Base-by-base conservation (phyloP, 108 stramenopile species). In the Cyclotella choctawhatcheeana region DNA sequence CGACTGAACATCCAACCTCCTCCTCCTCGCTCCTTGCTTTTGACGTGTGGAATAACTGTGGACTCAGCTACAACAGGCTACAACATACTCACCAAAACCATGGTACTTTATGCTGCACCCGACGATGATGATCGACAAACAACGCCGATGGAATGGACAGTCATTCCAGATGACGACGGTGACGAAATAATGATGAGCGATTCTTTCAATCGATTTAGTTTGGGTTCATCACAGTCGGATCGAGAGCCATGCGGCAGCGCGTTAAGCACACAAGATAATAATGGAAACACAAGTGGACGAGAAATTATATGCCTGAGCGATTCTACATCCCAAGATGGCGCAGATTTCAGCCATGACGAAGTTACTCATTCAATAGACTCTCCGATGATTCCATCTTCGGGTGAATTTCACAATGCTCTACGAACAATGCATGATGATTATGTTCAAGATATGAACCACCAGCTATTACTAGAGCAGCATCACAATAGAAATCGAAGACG, bases 41-140 rank as follows among this genome's bases (percentile, higher is more conserved):
- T n/a, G n/a, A n/a, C n/a, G n/a, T n/a, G n/a, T n/a, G n/a, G n/a
- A n/a, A n/a, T n/a, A n/a, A n/a, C n/a, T n/a, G n/a, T n/a, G n/a
- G n/a, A n/a, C n/a, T n/a, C n/a, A n/a, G n/a, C n/a, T n/a, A n/a
- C n/a, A n/a, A n/a, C n/a, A n/a, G n/a, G n/a, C n/a, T n/a, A n/a
- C n/a, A n/a, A n/a, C n/a, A n/a, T n/a, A n/a, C n/a, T n/a, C n/a
- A n/a, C 4, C 2, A 10, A n/a, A 52, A 52, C 24, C 51, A 79
- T 79, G 70, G 77, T 53, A 25, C 77, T 69, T n/a, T 79, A 54
- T 71, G 64, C 33, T 25, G 70, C 69, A 27, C 77, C 69, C 35
- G 48, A 59, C 33, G 44, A 69, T 22, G 37, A 58, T n/a, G 48
- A 71, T 31, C 30, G 33, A 27, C 45, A 69, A 24, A 5, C 52